Conservation (phyloP, 2,329 filamentous ascomycete species). For the Aspergillus sp. region DNA sequence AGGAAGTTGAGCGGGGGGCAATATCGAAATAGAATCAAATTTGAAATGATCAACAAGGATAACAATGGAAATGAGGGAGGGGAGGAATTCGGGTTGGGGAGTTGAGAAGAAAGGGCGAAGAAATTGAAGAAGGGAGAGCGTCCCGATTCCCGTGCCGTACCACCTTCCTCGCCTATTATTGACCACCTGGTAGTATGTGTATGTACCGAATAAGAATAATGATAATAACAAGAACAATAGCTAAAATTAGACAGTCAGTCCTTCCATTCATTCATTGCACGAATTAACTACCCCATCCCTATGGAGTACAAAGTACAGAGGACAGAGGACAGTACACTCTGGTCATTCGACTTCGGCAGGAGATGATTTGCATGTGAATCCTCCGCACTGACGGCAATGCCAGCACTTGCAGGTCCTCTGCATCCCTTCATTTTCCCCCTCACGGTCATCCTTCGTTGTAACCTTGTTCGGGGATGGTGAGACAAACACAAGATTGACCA, state of each 20-base stretch:
- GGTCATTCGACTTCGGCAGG: background rate
- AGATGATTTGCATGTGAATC: background rate
- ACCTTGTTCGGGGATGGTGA: background rate
- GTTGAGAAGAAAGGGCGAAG: too few relatives aligned
- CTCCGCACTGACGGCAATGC: background rate
- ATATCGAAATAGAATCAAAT: background rate
- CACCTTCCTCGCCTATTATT: too few relatives aligned
- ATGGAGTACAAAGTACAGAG: too few relatives aligned
- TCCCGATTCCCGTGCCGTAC: background rate
- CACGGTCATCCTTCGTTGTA: background rate
- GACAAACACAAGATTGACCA: background rate
- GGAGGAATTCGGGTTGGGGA: background rate
- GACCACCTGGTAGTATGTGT: too few relatives aligned
- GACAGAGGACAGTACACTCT: background rate
- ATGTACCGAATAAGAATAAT: too few relatives aligned
- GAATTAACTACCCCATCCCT: too few relatives aligned
- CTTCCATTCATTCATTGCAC: too few relatives aligned
- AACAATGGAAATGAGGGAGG: background rate
- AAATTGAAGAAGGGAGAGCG: background rate
- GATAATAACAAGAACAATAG: too few relatives aligned
- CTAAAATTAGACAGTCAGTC: too few relatives aligned
- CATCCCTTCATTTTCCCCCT: too few relatives aligned
- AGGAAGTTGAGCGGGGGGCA: background rate
- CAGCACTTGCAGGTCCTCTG: too few relatives aligned
- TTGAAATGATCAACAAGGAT: background rate